Percentiles rank a stretch among this genome's conserved stretches.
phyloP scores from a whole-genome alignment of 768 basidiomycete genomes.

The Suillus discolor region DNA sequence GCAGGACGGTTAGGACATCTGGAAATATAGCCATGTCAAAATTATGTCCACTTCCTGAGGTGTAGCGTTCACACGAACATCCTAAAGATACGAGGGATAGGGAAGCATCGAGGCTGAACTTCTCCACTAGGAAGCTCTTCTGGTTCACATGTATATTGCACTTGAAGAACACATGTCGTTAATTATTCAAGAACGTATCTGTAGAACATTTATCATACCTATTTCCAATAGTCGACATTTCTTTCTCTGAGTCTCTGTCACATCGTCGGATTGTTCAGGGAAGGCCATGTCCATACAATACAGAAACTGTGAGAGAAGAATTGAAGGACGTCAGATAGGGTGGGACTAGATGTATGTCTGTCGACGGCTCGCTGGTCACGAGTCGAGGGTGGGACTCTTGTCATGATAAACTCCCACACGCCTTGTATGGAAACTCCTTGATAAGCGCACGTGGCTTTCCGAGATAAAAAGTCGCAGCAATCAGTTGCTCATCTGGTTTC shows the following conservation, averaged over 20 bases:
- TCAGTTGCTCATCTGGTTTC: conserved; percentile 19
- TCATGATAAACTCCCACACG: conserved; percentile 26
- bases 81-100: conserved; percentile 73
- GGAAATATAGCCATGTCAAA: conserved; percentile 9
- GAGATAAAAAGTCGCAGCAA: conserved; percentile 34
- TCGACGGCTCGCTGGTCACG: too few species aligned
- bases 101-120: conserved; percentile 58
- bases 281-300: background rate
- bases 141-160: conserved; percentile 67
- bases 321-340: background rate
- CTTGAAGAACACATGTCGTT: conserved; percentile 14
- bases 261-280: background rate
- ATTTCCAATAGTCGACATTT: conserved; percentile 69
- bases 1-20: conserved; percentile 71
- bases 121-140: conserved; percentile 31
- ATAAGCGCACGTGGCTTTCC: conserved; percentile 27
- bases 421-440: conserved; percentile 7
- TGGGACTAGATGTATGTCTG: background rate
- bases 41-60: conserved; percentile 9
- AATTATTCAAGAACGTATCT: conserved; percentile 11
- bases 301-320: conserved; percentile 3
- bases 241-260: conserved; percentile 14
- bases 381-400: too few species aligned
- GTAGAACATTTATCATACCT: conserved; percentile 19
- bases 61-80: conserved; percentile 48